A percentile compares a stretch with the other conserved stretches of the same genome.
These are phyloP conservation scores for Pholiota microspora DNA, from an alignment of 768 basidiomycete genomes.

Conservation along the genomic window DNA sequence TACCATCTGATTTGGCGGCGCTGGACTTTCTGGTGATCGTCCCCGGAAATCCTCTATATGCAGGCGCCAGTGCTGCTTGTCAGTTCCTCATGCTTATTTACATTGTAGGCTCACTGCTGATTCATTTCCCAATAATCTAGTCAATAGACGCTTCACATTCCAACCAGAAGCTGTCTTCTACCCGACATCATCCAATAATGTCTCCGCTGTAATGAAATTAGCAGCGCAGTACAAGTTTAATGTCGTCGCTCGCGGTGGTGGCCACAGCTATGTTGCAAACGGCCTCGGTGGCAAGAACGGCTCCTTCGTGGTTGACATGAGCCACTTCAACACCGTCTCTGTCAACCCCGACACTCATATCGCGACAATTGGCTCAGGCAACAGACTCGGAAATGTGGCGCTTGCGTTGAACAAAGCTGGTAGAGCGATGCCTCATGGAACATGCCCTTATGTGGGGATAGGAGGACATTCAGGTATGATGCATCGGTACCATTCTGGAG, in stretches of 20 bases:
- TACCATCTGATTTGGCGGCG: conserved; percentile 19
- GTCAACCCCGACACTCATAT: conserved; percentile 27
- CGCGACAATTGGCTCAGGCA: conserved; percentile 37
- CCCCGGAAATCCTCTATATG: conserved; percentile 20
- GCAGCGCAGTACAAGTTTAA: conserved; percentile 24
- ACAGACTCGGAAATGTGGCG: conserved; percentile 36
- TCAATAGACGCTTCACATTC: conserved; percentile 28
- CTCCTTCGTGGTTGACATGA: conserved; percentile 39
- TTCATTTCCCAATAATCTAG: no score
- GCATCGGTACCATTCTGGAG: background rate
- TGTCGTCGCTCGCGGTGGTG: conserved; percentile 39
- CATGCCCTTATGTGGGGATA: conserved; percentile 43
- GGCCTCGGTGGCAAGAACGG: conserved; percentile 40
- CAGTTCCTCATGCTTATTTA: no score
- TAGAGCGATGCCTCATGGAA: conserved; percentile 39
- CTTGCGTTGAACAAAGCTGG: conserved; percentile 33
- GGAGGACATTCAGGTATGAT: conserved; percentile 41
- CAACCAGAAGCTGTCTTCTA: conserved; percentile 29
- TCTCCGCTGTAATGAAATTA: conserved; percentile 24
- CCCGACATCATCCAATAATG: conserved; percentile 25
- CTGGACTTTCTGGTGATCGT: conserved; percentile 19
- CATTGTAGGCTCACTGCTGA: no score
- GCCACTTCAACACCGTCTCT: conserved; percentile 30
- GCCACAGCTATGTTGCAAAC: conserved; percentile 45
- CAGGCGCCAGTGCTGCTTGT: conserved; percentile 24